Base-by-base conservation (phyloP, 169 alveolate genomes). In the Amoebophrya sp. region DNA sequence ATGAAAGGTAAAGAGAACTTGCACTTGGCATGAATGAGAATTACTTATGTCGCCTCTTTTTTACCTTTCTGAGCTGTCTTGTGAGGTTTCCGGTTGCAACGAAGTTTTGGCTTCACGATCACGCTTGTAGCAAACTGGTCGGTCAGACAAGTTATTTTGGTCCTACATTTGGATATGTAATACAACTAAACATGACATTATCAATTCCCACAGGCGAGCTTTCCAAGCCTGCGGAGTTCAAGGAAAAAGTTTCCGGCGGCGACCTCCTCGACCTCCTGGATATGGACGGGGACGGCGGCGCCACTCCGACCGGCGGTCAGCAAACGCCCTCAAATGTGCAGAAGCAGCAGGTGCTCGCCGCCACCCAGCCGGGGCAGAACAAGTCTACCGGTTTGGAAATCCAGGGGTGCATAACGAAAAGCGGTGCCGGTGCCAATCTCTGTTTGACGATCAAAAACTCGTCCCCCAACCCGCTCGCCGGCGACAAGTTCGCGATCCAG, bases 401-500 rank as follows among this genome's bases (percentile, higher is more conserved):
- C 83, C 32, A 66, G 83, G 83, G 83, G 0, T 2, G 32, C 35
- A 18, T 66, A 1, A 25, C 18, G 35, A 7, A 25, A 25, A 66
- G 35, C 1, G 32, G 18, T 1, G 32, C 2, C 29, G 39, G 7
- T 2, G 32, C 83, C 7, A n/a, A 0, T 1, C 83, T 66, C 32
- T 66, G 83, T 25, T 66, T 66, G 83, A 66, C 83, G 35, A 25
- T 66, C 1, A 18, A 25, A n/a, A 66, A 66, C 83, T 0, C 38
- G 39, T 66, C 32, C 83, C 83, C 83, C 32, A 66, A 66, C 18
- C 1, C 83, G 83, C 29, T 66, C 2, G 32, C 1, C 32, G 83
- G 83, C 35, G 83, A 66, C 38, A 66, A 66, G 83, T 66, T 66
- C 83, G 83, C 83, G 35, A n/a, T 66, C 35, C 83, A 66, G 83